Conservation (phyloP, 2,329 filamentous ascomycete species). For the Claviceps arundinis region DNA sequence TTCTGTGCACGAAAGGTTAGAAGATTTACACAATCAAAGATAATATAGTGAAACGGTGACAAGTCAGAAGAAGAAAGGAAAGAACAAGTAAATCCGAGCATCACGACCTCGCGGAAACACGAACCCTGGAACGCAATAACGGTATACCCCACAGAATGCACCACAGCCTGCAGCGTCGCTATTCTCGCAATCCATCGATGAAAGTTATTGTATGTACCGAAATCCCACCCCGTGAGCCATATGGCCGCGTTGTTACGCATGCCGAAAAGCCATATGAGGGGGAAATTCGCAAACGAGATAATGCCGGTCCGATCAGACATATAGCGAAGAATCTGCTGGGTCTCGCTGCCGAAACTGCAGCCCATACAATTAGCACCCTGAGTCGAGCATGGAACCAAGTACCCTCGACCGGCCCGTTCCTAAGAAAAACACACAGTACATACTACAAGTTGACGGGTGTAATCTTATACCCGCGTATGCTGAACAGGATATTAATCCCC, state of each 20-base stretch:
- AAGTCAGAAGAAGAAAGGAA: not conserved
- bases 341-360: slow-evolving; percentile 20
- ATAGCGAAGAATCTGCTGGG: slow-evolving; percentile 34
- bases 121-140: slow-evolving; percentile 27
- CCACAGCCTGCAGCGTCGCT: slow-evolving; percentile 45
- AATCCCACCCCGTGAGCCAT: slow-evolving; percentile 57
- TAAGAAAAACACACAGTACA: slow-evolving; percentile 4
- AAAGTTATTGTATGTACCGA: slow-evolving; percentile 52
- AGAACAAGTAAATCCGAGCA: not conserved
- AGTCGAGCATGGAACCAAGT: too few species aligned
- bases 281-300: slow-evolving; percentile 49
- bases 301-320: slow-evolving; percentile 51
- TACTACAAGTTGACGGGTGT: slow-evolving; percentile 28
- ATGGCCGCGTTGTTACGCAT: slow-evolving; percentile 53
- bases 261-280: slow-evolving; percentile 52
- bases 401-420: not conserved
- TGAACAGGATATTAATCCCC: slow-evolving; percentile 24
- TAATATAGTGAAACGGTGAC: too few species aligned
- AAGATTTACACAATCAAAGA: not conserved
- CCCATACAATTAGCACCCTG: not conserved
- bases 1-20: slow-evolving; percentile 12
- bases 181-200: slow-evolving; percentile 54
- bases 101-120: not conserved
- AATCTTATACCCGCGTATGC: slow-evolving; percentile 23
- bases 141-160: slow-evolving; percentile 49